These are phyloP conservation scores for Kregervanrija delftensis DNA, from an alignment of 805 yeast genomes.

Conservation along the genomic window DNA sequence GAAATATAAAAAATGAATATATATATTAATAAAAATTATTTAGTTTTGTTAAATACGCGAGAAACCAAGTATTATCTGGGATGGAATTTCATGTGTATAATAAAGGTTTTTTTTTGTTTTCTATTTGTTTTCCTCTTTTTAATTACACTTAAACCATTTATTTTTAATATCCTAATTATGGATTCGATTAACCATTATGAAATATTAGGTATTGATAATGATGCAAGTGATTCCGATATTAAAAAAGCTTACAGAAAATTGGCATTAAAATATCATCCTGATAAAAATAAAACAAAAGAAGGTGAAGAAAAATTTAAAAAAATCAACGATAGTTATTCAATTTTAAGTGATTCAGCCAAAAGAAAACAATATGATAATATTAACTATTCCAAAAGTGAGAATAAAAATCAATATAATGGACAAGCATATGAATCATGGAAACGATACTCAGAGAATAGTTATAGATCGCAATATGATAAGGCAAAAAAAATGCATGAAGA, in stretches of 20 bases:
- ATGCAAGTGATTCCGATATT: slow-evolving; percentile 52
- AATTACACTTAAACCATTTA: neutral
- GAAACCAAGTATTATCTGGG: neutral
- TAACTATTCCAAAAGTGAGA: neutral
- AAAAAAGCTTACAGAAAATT: slow-evolving; percentile 74
- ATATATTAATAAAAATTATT: neutral
- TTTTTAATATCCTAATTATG: too few species aligned
- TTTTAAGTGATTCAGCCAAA: slow-evolving; percentile 56
- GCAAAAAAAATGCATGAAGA: slow-evolving; percentile 18
- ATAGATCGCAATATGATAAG: slow-evolving; percentile 15
- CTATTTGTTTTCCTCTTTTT: neutral
- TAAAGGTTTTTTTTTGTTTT: too few species aligned
- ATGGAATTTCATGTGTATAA: too few species aligned
- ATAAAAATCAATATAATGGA: neutral
- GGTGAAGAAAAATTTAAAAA: slow-evolving; percentile 82
- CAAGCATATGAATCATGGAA: slow-evolving; percentile 1
- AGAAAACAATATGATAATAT: slow-evolving; percentile 46
- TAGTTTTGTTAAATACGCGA: neutral
- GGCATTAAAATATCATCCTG: slow-evolving; percentile 75
- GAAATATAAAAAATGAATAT: neutral
- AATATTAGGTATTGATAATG: slow-evolving; percentile 44
- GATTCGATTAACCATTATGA: slow-evolving; percentile 45
- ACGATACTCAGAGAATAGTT: slow-evolving; percentile 1
- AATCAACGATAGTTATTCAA: slow-evolving; percentile 84
- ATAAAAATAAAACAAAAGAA: slow-evolving; percentile 55